Evolutionary conservation across 441 rosid species (phyloP).

Genomic region (Gossypium aridum): DNA sequence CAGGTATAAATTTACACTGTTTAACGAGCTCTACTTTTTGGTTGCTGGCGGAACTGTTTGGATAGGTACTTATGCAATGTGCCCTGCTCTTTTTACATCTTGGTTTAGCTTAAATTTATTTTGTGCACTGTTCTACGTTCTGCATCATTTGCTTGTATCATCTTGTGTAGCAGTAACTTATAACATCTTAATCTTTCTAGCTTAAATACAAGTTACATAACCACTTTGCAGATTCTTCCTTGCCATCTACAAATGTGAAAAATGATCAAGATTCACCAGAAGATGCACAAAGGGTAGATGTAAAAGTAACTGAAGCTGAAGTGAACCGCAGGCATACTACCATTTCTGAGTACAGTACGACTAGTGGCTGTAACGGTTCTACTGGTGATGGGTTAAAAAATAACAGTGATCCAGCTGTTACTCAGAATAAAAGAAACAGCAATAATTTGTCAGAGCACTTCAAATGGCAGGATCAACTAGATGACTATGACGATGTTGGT

Average conservation of each 20-base stretch:
- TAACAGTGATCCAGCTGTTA: slow-evolving; percentile 15
- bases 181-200: background rate
- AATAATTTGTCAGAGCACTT: slow-evolving; percentile 16
- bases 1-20: slow-evolving; percentile 94
- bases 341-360: slow-evolving; percentile 21
- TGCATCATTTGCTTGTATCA: background rate
- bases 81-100: background rate
- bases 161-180: background rate
- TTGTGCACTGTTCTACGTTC: background rate
- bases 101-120: background rate
- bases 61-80: slow-evolving; percentile 54
- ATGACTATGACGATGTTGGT: slow-evolving; percentile 67
- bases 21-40: slow-evolving; percentile 96
- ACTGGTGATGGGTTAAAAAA: slow-evolving; percentile 20
- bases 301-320: slow-evolving; percentile 28
- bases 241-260: slow-evolving; percentile 26
- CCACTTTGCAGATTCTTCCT: slow-evolving; percentile 52
- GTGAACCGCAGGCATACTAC: slow-evolving; percentile 16
- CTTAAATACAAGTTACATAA: background rate
- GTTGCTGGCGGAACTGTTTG: slow-evolving; percentile 98
- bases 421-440: slow-evolving; percentile 21
- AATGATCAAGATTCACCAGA: slow-evolving; percentile 24
- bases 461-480: slow-evolving; percentile 23
- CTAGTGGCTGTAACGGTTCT: slow-evolving; percentile 9
- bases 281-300: slow-evolving; percentile 24